A percentile compares a stretch with the other conserved stretches of the same genome.
These are phyloP conservation scores for Myxozyma sirexii DNA, from an alignment of 805 yeast genomes.

Conservation along the genomic window DNA sequence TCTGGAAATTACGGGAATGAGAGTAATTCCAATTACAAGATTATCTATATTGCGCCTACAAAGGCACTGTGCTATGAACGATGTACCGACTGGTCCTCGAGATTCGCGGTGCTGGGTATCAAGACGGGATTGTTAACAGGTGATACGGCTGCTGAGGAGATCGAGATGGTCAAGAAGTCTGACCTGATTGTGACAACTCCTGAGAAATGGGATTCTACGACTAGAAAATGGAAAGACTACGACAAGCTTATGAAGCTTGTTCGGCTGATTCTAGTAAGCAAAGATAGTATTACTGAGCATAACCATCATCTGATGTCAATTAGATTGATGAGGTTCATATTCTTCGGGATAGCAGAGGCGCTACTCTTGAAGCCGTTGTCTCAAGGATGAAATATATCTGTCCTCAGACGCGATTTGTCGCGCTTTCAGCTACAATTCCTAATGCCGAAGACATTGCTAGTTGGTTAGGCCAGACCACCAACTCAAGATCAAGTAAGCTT, in stretches of 20 bases:
- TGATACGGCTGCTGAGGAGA: conserved; percentile 52
- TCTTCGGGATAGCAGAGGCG: conserved; percentile 51
- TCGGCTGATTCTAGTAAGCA: conserved; percentile 52
- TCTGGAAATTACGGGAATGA: neutral
- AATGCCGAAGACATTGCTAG: conserved; percentile 52
- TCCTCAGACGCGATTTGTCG: conserved; percentile 47
- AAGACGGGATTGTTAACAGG: conserved; percentile 58
- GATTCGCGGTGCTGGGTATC: conserved; percentile 47
- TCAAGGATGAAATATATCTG: conserved; percentile 53
- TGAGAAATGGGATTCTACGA: conserved; percentile 63
- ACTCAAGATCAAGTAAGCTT: conserved; percentile 1
- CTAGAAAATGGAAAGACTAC: conserved; percentile 55
- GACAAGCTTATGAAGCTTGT: conserved; percentile 46
- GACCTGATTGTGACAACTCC: conserved; percentile 62
- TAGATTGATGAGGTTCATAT: conserved; percentile 61
- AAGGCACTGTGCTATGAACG: conserved; percentile 60
- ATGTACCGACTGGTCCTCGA: conserved; percentile 50
- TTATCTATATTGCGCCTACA: conserved; percentile 60
- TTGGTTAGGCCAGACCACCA: conserved; percentile 46
- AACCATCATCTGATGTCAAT: conserved; percentile 58
- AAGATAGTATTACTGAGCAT: conserved; percentile 65
- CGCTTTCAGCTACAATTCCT: conserved; percentile 58
- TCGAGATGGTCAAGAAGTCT: conserved; percentile 52
- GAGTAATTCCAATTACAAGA: conserved; percentile 28
- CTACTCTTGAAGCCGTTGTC: conserved; percentile 52